Base-by-base conservation (phyloP, 2,329 filamentous ascomycete genomes). In the Berkeleyomyces basicola region DNA sequence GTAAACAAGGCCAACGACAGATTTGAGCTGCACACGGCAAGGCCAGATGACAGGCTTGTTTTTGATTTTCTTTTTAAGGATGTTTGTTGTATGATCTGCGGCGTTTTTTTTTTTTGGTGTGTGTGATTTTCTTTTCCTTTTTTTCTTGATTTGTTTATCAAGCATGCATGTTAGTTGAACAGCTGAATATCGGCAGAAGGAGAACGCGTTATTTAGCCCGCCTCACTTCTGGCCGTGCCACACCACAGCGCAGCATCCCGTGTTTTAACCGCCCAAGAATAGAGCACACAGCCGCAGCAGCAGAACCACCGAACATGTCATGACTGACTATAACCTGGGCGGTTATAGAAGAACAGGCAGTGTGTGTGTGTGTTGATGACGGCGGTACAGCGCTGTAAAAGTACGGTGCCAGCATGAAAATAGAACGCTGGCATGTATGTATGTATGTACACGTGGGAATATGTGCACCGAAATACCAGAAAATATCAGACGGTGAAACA, bases 181-280 rank as follows among this genome's bases (percentile, higher is more conserved):
- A 23, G 23, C 2, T 23, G 2, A 23, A 23, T 23, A 23, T 23
- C 23, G 23, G 23, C 23, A 23, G 23, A 23, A 23, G 23, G 23
- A 23, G 23, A 23, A 23, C 1, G 23, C 23, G 23, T 1, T 23
- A 1, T 23, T 23, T 2, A 23, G 23, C 23, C 23, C 23, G 23
- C 23, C 23, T 23, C 23, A 23, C 23, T 23, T 23, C 23, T 46
- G 36, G 49, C 33, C 37, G 49, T 55, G 49, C 49, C 49, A 33
- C 49, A 55, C 37, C 9, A 37, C 33, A 55, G 33, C 49, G 49
- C 6, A 55, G 9, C 33, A 55, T 55, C 33, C 49, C 49, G 49
- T 9, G 33, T 37, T 55, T 55, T 55, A 55, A 55, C 36, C 49
- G 49, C 49, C 49, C 49, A 55, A 55, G 49, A 55, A 55, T 55